Base-by-base conservation (phyloP, 169 alveolate species). In the Cryptosporidium xiaoi region DNA sequence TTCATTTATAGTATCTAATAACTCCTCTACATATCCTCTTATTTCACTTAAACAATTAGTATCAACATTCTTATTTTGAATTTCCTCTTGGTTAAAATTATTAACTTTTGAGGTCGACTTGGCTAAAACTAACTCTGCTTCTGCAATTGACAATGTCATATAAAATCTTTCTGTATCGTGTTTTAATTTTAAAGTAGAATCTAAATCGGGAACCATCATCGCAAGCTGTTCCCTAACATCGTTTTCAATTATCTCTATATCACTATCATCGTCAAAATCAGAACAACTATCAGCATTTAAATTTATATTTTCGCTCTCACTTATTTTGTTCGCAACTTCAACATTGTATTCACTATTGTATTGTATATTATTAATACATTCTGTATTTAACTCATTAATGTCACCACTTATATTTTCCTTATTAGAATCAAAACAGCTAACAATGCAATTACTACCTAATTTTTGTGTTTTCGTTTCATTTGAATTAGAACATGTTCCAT, bases 91-190 rank as follows among this genome's bases (percentile, higher is more conserved):
- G 29, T 34, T 62, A 4, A 62, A 55, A 56, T 77, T 33, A n/a
- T 18, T 33, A 6, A 34, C 66, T 66, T 10, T 77, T 7, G 29
- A 46, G 3, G 77, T 16, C 15, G 69, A 60, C 34, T 60, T 77
- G 8, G 71, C 87, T 1, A 77, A 44, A 60, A 55, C 87, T 18
- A 77, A 46, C 46, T 77, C 87, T 2, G 87, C 69, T 27, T 77
- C 87, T 44, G 87, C 87, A 16, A 77, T 77, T 3, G 87, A 77
- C 48, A 77, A 62, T 2, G 87, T 62, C 87, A 77, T 77, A 77
- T 58, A 77, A 48, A 77, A 77, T 60, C 71, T 77, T 40, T 77
- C 77, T 6, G 87, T 62, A 24, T 77, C 87, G 31, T 77, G 87
- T 40, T 60, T 77, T 36, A 77, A 60, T 44, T 77, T 77, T n/a